phyloP scores from a whole-genome alignment of 2,329 filamentous ascomycete species.

The Lasiodiplodia sp. region DNA sequence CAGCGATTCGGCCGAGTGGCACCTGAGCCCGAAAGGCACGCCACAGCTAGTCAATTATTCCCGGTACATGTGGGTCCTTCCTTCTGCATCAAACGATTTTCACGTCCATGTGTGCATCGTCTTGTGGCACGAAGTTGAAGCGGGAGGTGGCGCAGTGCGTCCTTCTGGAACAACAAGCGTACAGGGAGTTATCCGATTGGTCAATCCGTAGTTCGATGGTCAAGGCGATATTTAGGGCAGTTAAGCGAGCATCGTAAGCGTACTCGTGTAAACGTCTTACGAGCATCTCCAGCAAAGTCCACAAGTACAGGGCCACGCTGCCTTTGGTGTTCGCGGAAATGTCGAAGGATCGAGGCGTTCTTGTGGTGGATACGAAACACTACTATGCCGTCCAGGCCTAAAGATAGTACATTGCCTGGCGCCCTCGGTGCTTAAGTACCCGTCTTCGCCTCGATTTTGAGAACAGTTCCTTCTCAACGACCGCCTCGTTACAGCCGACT shows the following conservation, averaged over 20 bases:
- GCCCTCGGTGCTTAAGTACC: too few species aligned
- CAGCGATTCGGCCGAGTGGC: not conserved
- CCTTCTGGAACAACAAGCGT: not conserved
- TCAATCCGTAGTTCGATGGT: not conserved
- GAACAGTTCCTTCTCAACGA: not conserved
- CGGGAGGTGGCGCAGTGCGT: not conserved
- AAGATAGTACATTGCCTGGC: too few species aligned
- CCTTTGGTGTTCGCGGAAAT: not conserved
- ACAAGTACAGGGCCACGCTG: not conserved
- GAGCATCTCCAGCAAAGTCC: not conserved
- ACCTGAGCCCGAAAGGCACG: not conserved
- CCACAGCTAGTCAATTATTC: not conserved
- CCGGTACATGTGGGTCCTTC: not conserved
- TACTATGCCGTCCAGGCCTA: too few species aligned
- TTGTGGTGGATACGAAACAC: too few species aligned
- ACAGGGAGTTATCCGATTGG: not conserved
- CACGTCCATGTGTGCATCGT: not conserved
- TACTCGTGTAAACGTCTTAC: not conserved
- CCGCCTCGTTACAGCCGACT: not conserved
- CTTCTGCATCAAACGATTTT: not conserved
- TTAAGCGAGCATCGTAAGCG: not conserved
- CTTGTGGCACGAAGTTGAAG: not conserved
- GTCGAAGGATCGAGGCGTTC: not conserved
- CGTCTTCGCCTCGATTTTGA: not conserved
- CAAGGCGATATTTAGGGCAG: not conserved